Conservation (phyloP, 2,329 filamentous ascomycete species). For the Polytolypa hystricis region DNA sequence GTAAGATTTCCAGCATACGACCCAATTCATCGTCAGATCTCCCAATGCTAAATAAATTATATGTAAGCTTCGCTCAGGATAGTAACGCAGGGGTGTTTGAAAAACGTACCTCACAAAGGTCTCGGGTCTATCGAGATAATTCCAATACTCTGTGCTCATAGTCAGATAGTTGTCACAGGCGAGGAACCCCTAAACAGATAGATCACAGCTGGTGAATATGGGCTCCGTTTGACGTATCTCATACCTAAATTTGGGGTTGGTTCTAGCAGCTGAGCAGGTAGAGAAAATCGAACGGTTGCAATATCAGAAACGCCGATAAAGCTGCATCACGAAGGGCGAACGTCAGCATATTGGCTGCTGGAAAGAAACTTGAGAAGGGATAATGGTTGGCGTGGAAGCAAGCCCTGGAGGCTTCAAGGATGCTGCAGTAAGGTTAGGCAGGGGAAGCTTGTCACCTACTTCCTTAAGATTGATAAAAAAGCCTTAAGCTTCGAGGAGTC, state of each 20-base stretch:
- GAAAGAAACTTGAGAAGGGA: no score
- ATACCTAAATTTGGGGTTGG: conserved; percentile 80
- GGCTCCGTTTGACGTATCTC: conserved; percentile 11
- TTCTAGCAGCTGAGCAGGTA: conserved; percentile 90
- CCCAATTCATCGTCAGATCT: conserved; percentile 85
- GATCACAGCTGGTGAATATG: no score
- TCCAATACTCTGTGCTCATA: conserved; percentile 71
- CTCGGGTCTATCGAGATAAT: conserved; percentile 90
- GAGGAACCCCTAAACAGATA: no score
- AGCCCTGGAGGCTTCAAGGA: no score
- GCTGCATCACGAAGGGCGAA: conserved; percentile 37
- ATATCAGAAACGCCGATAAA: conserved; percentile 96
- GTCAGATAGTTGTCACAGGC: no score
- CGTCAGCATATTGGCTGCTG: conserved; percentile 5
- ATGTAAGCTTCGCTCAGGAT: neutral
- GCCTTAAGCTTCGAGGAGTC: conserved; percentile 83
- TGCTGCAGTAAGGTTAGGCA: no score
- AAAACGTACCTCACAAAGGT: conserved; percentile 57
- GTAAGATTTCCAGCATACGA: conserved; percentile 85
- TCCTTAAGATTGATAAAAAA: conserved; percentile 76
- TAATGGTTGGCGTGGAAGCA: no score
- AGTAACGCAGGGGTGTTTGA: conserved; percentile 11
- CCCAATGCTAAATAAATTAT: conserved; percentile 48
- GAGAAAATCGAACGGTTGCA: conserved; percentile 86
- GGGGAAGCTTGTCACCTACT: conserved; percentile 51